A percentile compares a stretch with the other conserved stretches of the same genome.
These are phyloP conservation scores for Sphagnum contortum DNA, from an alignment of 225 moss, liverwort and hornwort genomes.

Conservation along the genomic window DNA sequence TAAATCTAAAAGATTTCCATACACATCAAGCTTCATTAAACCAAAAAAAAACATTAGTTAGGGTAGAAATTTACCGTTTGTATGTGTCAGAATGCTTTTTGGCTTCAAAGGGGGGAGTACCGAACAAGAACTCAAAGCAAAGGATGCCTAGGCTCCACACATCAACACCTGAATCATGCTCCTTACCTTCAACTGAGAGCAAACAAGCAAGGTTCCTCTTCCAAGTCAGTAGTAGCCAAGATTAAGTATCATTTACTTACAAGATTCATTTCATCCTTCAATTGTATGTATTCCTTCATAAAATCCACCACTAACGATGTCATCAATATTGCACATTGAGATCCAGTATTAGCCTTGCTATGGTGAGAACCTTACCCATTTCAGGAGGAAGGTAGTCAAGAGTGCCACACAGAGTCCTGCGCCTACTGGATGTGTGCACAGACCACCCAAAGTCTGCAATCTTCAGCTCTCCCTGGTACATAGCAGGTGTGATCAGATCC, in stretches of 20 bases:
- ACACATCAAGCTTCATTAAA: no score
- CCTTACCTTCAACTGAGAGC: slow-evolving; percentile 44
- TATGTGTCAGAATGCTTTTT: slow-evolving; percentile 84
- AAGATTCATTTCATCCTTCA: slow-evolving; percentile 11
- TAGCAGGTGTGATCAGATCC: no score
- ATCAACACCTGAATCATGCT: slow-evolving; percentile 86
- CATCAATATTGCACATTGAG: no score
- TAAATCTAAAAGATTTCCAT: no score
- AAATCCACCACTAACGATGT: no score
- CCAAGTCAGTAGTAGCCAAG: neutral
- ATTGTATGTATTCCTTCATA: slow-evolving; percentile 8
- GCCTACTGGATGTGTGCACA: slow-evolving; percentile 82
- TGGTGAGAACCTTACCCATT: slow-evolving; percentile 52
- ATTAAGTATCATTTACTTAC: slow-evolving; percentile 20
- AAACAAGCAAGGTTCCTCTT: slow-evolving; percentile 18
- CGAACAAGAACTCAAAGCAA: slow-evolving; percentile 87
- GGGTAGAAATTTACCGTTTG: slow-evolving; percentile 12
- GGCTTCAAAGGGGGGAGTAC: slow-evolving; percentile 85
- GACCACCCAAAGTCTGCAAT: slow-evolving; percentile 98
- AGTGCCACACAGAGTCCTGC: slow-evolving; percentile 85
- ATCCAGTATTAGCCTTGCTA: neutral
- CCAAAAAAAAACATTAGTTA: slow-evolving; percentile 16
- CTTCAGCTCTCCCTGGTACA: slow-evolving; percentile 79
- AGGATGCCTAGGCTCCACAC: slow-evolving; percentile 97
- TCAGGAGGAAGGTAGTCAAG: slow-evolving; percentile 96